phyloP scores from a whole-genome alignment of 768 basidiomycete genomes.

The Boletus patriciae region DNA sequence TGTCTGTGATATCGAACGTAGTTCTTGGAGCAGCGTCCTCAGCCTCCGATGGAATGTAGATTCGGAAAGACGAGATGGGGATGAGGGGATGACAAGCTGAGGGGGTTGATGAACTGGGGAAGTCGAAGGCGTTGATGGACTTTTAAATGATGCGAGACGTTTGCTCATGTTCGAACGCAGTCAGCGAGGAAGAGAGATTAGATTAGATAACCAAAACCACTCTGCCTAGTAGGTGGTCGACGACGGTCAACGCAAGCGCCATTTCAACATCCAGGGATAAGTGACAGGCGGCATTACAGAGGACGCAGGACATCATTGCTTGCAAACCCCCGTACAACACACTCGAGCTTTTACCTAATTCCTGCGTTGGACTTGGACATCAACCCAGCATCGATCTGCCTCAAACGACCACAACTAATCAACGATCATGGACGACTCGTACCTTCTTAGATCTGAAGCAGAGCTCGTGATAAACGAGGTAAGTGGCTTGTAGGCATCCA shows the following conservation, averaged over 20 bases:
- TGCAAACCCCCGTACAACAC: too few species aligned
- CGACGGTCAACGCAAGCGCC: background rate
- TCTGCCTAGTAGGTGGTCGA: too few species aligned
- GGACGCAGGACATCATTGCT: too few species aligned
- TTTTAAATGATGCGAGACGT: conserved; percentile 74
- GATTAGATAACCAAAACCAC: conserved; percentile 16
- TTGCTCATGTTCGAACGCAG: conserved; percentile 38
- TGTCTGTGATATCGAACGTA: conserved; percentile 59
- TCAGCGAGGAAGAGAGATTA: conserved; percentile 11
- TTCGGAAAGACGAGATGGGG: conserved; percentile 49
- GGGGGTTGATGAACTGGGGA: conserved; percentile 56
- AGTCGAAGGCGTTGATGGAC: conserved; percentile 72
- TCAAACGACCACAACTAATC: conserved; percentile 1
- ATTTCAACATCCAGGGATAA: too few species aligned
- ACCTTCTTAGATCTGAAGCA: conserved; percentile 33
- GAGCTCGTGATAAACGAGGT: conserved; percentile 34
- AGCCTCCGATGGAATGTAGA: conserved; percentile 81
- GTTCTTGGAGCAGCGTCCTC: conserved; percentile 65
- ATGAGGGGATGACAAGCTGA: conserved; percentile 41
- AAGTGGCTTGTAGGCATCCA: background rate
- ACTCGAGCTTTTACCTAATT: background rate
- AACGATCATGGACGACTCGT: conserved; percentile 25
- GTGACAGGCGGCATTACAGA: too few species aligned
- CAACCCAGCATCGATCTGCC: background rate
- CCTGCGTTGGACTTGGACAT: background rate